phyloP scores from a whole-genome alignment of 495 filamentous ascomycete species.

The Daldinia bambusicola region DNA sequence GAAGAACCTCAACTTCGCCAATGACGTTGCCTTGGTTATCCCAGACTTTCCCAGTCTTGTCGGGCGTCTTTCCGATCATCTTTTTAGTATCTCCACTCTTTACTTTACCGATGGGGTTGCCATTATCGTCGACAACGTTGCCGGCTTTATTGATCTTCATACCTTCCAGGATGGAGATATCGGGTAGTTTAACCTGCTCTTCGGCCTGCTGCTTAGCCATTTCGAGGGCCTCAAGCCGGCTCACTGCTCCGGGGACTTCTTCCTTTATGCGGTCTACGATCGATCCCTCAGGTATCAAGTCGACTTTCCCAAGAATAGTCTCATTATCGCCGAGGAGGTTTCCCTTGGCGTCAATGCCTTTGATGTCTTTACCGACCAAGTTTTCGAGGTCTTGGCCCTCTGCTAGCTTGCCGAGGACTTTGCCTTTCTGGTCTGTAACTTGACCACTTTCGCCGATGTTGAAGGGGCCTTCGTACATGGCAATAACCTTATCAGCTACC shows the following conservation, averaged over 20 bases:
- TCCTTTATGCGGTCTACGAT: slow-evolving; percentile 42
- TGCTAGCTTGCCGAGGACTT: slow-evolving; percentile 72
- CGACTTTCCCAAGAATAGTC: slow-evolving; percentile 71
- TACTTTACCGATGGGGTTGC: slow-evolving; percentile 75
- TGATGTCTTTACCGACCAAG: slow-evolving; percentile 74
- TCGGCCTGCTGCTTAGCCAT: slow-evolving; percentile 69
- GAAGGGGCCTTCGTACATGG: slow-evolving; percentile 47
- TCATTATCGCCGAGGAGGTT: slow-evolving; percentile 77
- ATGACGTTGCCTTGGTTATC: slow-evolving; percentile 76
- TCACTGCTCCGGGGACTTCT: slow-evolving; percentile 65
- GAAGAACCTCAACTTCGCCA: slow-evolving; percentile 77
- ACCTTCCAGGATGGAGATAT: slow-evolving; percentile 73
- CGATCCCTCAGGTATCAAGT: slow-evolving; percentile 61
- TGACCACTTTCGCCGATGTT: slow-evolving; percentile 69
- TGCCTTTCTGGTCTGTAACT: slow-evolving; percentile 73
- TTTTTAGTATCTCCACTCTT: slow-evolving; percentile 74
- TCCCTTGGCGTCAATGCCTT: slow-evolving; percentile 75
- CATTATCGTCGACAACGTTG: slow-evolving; percentile 75
- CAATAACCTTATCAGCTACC: slow-evolving; percentile 41
- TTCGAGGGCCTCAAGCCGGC: slow-evolving; percentile 52
- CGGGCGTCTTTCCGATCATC: slow-evolving; percentile 72
- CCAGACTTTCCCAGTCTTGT: slow-evolving; percentile 79
- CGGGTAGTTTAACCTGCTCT: slow-evolving; percentile 54
- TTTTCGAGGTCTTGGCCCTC: slow-evolving; percentile 71
- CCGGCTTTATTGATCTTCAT: slow-evolving; percentile 81